These are phyloP conservation scores for Solanum neorickii DNA, from an alignment of 257 asterid genomes.

Conservation along the genomic window DNA sequence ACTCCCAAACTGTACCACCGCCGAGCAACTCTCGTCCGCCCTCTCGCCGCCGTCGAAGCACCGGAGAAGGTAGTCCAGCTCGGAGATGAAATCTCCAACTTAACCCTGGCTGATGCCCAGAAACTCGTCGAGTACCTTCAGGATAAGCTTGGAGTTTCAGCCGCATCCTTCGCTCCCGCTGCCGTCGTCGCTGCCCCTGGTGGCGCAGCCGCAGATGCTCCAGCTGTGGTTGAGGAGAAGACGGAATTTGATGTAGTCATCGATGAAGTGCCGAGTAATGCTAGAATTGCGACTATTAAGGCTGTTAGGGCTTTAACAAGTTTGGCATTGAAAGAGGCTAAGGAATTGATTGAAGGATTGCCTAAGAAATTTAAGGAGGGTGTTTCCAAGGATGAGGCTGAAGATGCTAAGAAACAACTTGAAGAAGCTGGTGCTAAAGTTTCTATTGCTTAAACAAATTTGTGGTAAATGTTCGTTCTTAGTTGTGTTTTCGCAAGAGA, in stretches of 20 bases:
- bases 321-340: constrained; percentile 79
- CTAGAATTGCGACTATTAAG: constrained; percentile 71
- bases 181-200: constrained; percentile 34
- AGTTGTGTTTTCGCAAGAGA: not conserved
- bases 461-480: not conserved
- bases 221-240: constrained; percentile 76
- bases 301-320: constrained; percentile 76
- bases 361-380: constrained; percentile 93
- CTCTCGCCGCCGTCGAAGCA: constrained; percentile 66
- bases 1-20: constrained; percentile 17
- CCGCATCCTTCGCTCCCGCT: constrained; percentile 74
- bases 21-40: constrained; percentile 39
- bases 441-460: constrained; percentile 23
- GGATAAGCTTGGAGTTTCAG: constrained; percentile 91
- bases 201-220: constrained; percentile 25
- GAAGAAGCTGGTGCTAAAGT: constrained; percentile 84
- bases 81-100: constrained; percentile 70
- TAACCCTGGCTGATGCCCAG: constrained; percentile 82
- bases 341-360: constrained; percentile 83
- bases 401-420: constrained; percentile 89
- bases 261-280: constrained; percentile 77
- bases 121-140: constrained; percentile 91
- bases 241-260: constrained; percentile 83
- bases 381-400: constrained; percentile 77
- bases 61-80: constrained; percentile 70